Conservation (phyloP, 345 rosid genomes). For the Linum trigynum region DNA sequence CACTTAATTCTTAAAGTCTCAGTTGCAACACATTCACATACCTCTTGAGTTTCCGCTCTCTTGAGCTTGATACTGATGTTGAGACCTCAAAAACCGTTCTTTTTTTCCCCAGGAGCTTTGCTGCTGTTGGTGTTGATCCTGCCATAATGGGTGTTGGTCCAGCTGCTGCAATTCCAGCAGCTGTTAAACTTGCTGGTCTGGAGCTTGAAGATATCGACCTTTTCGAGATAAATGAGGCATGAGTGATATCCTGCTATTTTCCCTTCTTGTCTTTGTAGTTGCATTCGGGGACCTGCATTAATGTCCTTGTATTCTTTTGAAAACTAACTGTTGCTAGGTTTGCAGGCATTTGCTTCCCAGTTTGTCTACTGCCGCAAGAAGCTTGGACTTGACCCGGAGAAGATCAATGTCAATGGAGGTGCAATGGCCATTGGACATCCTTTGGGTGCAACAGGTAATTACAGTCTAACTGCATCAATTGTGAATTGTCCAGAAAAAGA, state of each 20-base stretch:
- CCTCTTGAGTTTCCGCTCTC: neutral
- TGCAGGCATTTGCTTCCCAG: conserved; percentile 96
- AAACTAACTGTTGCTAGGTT: conserved; percentile 5
- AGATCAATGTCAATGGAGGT: conserved; percentile 93
- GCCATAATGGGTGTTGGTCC: conserved; percentile 95
- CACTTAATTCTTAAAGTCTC: neutral
- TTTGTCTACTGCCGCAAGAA: conserved; percentile 74
- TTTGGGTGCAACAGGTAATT: conserved; percentile 83
- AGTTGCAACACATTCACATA: neutral
- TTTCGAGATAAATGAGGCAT: conserved; percentile 91
- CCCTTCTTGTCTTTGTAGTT: neutral
- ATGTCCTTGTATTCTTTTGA: neutral
- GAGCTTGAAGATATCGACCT: conserved; percentile 55
- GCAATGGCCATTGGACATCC: conserved; percentile 96
- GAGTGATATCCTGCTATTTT: neutral
- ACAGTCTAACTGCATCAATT: no score
- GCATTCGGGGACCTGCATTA: neutral
- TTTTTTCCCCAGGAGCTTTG: conserved; percentile 63
- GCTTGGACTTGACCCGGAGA: conserved; percentile 54
- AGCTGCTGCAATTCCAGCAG: conserved; percentile 88
- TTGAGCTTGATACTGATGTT: neutral
- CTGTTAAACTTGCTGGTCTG: conserved; percentile 73
- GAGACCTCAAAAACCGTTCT: neutral
- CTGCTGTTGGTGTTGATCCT: conserved; percentile 94
- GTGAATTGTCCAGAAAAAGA: no score